phyloP scores from a whole-genome alignment of 208 protist species.

The Spongospora subterranea region DNA sequence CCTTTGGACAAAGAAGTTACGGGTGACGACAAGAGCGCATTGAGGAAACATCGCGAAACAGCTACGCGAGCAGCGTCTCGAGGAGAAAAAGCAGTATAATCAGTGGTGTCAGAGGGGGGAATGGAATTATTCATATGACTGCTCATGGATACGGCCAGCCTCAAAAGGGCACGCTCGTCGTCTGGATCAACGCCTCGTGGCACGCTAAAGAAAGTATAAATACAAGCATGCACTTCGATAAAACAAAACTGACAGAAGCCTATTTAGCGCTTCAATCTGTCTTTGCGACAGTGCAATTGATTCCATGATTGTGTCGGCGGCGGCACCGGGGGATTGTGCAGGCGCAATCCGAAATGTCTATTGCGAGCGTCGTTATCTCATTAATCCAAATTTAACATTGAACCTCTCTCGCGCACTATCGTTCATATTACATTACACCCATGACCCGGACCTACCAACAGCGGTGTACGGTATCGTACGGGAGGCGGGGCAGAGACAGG shows the following conservation, averaged over 20 bases:
- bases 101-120: no score
- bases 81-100: neutral
- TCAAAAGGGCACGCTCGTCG: conserved; percentile 30
- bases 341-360: no score
- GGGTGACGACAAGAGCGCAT: neutral
- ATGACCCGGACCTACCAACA: no score
- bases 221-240: neutral
- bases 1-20: neutral
- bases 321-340: neutral
- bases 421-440: no score
- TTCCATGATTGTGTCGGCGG: neutral
- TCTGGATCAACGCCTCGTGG: conserved; percentile 44
- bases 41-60: neutral
- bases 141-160: conserved; percentile 14
- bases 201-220: neutral
- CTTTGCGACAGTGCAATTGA: conserved; percentile 5
- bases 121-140: neutral
- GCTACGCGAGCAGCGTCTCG: neutral
- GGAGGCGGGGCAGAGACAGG: no score
- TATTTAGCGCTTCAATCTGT: conserved; percentile 8
- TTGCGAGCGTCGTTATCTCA: no score
- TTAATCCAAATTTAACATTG: no score
- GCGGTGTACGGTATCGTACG: no score
- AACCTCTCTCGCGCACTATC: no score
- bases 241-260: conserved; percentile 7